Base-by-base conservation (phyloP, 2,329 filamentous ascomycete genomes). In the Aureobasidium sp. region DNA sequence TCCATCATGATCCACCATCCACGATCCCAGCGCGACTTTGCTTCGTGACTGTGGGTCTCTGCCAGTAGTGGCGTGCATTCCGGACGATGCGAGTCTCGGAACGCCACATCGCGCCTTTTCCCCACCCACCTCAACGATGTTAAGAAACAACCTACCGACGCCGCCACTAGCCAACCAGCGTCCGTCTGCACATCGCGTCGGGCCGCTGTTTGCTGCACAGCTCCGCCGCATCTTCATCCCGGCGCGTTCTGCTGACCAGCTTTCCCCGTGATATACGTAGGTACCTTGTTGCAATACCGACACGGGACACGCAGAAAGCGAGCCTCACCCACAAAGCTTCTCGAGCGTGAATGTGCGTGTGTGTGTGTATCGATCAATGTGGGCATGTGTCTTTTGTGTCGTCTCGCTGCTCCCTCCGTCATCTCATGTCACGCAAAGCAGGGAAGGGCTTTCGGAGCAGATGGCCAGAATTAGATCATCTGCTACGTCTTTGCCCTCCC, bases 1-100 rank as follows among this genome's bases (percentile, higher is more conserved):
- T 20, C 53, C 46, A 57, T 57, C 39, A 57, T 57, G 39, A 32
- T 55, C 53, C 46, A 60, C 27, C 57, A 36, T 59, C 44, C 44
- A 60, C 57, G 57, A 60, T 60, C 57, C 46, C 57, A 60, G 57
- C 57, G 57, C 46, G 57, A 60, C 57, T 60, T 60, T 60, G 57
- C 46, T 60, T 60, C 57, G 57, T 50, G 57, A 60, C 20, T 17
- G 57, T 60, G 57, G 57, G 46, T 60, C 57, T 17, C 26, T 44
- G 46, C 23, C 46, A 59, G 56, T 59, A 59, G 56, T 59, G 56
- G 56, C 56, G 56, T 59, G 57, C 44, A 60, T 60, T 60, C 57
- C 57, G 57, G 51, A 57, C 39, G 39, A 59, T 48, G 55, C 55
- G 42, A 59, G 53, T 57, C 37, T 59, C 56, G 56, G 56, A 41